Base-by-base conservation (phyloP, 75 land plant species). In the Picea glauca region DNA sequence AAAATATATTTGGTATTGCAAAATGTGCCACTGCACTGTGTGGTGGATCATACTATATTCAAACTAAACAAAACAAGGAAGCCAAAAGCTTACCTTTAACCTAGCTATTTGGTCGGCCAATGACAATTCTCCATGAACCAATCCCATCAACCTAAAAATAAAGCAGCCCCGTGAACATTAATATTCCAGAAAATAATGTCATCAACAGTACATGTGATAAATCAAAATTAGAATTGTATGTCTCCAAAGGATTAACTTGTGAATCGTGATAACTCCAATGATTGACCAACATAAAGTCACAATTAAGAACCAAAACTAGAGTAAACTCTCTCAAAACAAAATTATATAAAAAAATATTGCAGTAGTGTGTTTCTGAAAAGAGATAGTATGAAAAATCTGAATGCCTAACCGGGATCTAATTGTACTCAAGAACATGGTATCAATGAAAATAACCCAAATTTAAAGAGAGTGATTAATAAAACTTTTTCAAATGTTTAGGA, bases 41-140 rank as follows among this genome's bases (percentile, higher is more conserved):
- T 5, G 9, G 50, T 50, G 12, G 56, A 50, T 9, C 11, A 50
- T 70, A 70, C 46, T 7, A 70, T n/a, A 2, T 70, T 70, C 73
- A 43, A 76, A 21, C 56, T 9, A 50, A 50, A 32, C 13, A 2
- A 38, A 40, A 31, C 15, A 66, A 66, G 70, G 18, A 5, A 33
- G 13, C n/a, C 23, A 77, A 8, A 30, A 78, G 6, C 58, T 20
- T 70, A 94, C 99, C 93, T 93, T 97, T 77, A 94, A 65, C 60
- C 81, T 87, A 30, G 81, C 77, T 62, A 91, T 88, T 62, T 87
- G 90, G 89, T 91, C 93, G 57, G 93, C 93, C 73, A 93, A 78
- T 20, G 94, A 90, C 61, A 97, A 75, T 80, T 97, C 99, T 70
- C 91, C 86, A 82, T 91, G 92, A 23, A 97, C 90, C 82, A 94